Conservation (phyloP, 2,329 filamentous ascomycete genomes). For the Phialophora chinensis region DNA sequence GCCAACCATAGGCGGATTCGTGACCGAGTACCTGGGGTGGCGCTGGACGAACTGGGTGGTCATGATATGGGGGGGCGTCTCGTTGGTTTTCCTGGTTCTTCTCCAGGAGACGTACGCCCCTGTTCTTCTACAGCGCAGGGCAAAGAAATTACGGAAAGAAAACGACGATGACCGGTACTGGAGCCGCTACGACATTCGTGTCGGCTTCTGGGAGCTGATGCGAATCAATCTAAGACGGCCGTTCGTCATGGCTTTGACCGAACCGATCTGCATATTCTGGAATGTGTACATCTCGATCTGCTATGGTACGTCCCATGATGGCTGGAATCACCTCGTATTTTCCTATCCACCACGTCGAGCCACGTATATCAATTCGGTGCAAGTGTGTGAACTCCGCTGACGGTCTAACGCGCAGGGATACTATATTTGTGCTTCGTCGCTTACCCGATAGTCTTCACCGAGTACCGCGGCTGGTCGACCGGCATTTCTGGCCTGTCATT, state of each 20-base stretch:
- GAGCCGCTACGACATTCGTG: slow-evolving; percentile 77
- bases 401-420: slow-evolving; percentile 56
- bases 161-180: slow-evolving; percentile 75
- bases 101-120: slow-evolving; percentile 80
- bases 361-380: not conserved
- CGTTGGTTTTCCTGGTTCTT: slow-evolving; percentile 63
- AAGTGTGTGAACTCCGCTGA: not conserved
- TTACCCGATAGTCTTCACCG: slow-evolving; percentile 81
- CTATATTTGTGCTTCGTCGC: slow-evolving; percentile 90
- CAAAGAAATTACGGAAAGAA: slow-evolving; percentile 67
- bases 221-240: slow-evolving; percentile 78
- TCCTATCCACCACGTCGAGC: not conserved
- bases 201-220: slow-evolving; percentile 69
- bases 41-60: slow-evolving; percentile 85
- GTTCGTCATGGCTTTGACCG: slow-evolving; percentile 75
- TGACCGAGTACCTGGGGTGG: slow-evolving; percentile 75
- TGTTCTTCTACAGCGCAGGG: slow-evolving; percentile 70
- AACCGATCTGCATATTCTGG: slow-evolving; percentile 86
- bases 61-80: slow-evolving; percentile 71
- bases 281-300: slow-evolving; percentile 74
- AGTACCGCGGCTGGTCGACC: slow-evolving; percentile 76
- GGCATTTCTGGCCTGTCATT: slow-evolving; percentile 79
- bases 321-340: not conserved
- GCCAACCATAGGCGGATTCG: slow-evolving; percentile 80
- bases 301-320: slow-evolving; percentile 60